Evolutionary conservation across 352 stramenopile genomes (phyloP).

Genomic region (Aphanomyces astaci): DNA sequence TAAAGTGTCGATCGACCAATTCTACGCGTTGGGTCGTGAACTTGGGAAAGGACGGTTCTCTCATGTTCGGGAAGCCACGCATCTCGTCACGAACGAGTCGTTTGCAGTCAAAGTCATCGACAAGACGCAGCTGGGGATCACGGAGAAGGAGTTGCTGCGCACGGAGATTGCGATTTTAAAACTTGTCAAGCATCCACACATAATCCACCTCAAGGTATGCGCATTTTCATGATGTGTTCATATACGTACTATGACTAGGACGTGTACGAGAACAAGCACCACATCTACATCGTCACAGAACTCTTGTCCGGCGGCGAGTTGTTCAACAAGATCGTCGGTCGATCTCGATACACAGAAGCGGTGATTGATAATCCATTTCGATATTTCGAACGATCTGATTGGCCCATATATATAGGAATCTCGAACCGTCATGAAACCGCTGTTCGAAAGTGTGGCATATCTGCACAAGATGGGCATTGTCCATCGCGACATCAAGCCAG

Average conservation of each 20-base stretch:
- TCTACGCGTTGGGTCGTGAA: conserved; percentile 83
- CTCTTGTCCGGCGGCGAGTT: conserved; percentile 93
- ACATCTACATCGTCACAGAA: conserved; percentile 98
- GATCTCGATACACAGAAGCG: conserved; percentile 78
- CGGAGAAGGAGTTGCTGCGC: conserved; percentile 85
- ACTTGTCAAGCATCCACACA: conserved; percentile 85
- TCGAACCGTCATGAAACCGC: conserved; percentile 73
- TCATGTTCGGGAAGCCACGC: conserved; percentile 69
- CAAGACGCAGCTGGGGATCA: conserved; percentile 79
- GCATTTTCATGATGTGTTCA: conserved; percentile 29
- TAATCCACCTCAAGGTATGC: conserved; percentile 53
- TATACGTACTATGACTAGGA: conserved; percentile 64
- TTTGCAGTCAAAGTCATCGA: conserved; percentile 90
- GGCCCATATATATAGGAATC: conserved; percentile 52
- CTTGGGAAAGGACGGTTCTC: conserved; percentile 86
- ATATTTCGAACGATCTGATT: neutral
- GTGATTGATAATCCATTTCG: neutral
- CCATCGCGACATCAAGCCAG: conserved; percentile 81
- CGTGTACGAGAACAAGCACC: conserved; percentile 88
- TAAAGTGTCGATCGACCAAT: conserved; percentile 84
- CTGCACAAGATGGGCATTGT: conserved; percentile 88
- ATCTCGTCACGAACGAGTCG: conserved; percentile 38
- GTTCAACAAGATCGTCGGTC: conserved; percentile 93
- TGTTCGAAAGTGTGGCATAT: conserved; percentile 87
- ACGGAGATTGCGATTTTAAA: conserved; percentile 93